Evolutionary conservation across 2,329 filamentous ascomycete genomes (phyloP).

Genomic region (Aspergillus neoniger): DNA sequence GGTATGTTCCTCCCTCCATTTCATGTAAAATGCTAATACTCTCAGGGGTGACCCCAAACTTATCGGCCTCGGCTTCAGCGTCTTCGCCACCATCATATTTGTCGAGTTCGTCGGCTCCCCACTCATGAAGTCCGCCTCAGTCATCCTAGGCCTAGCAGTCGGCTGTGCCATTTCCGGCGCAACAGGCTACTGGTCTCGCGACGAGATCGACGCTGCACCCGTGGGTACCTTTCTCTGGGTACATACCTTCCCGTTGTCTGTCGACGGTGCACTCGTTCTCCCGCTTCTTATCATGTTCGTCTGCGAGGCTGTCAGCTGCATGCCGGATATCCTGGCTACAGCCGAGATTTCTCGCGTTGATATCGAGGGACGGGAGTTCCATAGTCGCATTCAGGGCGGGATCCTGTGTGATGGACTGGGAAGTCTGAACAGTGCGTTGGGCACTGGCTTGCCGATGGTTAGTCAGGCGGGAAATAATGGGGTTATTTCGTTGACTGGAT

Average conservation of each 20-base stretch:
- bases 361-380: slow-evolving; percentile 64
- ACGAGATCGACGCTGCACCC: slow-evolving; percentile 70
- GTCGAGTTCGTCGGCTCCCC: slow-evolving; percentile 80
- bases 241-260: slow-evolving; percentile 62
- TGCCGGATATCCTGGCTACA: slow-evolving; percentile 69
- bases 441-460: slow-evolving; percentile 78
- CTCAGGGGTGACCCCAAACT: slow-evolving; percentile 68
- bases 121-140: slow-evolving; percentile 79
- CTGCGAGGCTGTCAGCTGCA: slow-evolving; percentile 68
- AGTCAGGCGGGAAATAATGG: slow-evolving; percentile 85
- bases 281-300: slow-evolving; percentile 58
- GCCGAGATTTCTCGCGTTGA: slow-evolving; percentile 64
- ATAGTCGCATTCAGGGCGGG: slow-evolving; percentile 66
- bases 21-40: background rate
- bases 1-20: slow-evolving; percentile 43
- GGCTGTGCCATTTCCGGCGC: slow-evolving; percentile 79
- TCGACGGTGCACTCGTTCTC: slow-evolving; percentile 64
- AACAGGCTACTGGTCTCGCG: slow-evolving; percentile 74
- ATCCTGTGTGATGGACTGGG: slow-evolving; percentile 75
- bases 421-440: slow-evolving; percentile 72
- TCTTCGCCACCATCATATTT: slow-evolving; percentile 76
- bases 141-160: slow-evolving; percentile 71
- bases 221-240: slow-evolving; percentile 67
- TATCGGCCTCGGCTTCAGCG: slow-evolving; percentile 76
- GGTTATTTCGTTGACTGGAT: slow-evolving; percentile 78